A percentile compares a stretch with the other conserved stretches of the same genome.
phyloP scores from a whole-genome alignment of 1,284 basidiomycete genomes.

The Gomphus sp. region DNA sequence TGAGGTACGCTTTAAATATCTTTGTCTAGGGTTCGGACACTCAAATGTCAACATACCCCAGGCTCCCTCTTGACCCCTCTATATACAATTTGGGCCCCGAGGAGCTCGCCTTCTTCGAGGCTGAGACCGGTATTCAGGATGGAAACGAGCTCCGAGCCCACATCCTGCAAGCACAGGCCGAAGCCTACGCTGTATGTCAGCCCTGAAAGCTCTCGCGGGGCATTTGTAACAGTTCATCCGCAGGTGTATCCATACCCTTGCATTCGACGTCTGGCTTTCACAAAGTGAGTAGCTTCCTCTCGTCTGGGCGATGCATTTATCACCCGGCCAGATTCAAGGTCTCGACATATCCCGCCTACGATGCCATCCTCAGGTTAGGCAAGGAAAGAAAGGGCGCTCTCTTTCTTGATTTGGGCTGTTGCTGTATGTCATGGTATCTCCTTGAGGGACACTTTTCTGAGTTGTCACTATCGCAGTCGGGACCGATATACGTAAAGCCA shows the following conservation, averaged over 20 bases:
- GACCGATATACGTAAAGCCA: constrained; percentile 9
- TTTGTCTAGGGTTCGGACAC: too few relatives aligned
- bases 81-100: neutral
- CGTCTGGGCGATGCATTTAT: neutral
- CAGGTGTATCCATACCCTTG: constrained; percentile 8
- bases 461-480: neutral
- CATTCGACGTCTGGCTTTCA: constrained; percentile 5
- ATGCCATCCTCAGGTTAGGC: constrained; percentile 8
- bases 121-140: constrained; percentile 6
- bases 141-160: neutral
- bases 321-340: neutral
- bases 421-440: constrained; percentile 4
- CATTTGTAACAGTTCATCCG: neutral
- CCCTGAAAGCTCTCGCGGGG: too few relatives aligned
- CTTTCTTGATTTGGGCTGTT: constrained; percentile 12
- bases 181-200: constrained; percentile 4
- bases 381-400: constrained; percentile 6
- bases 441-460: neutral
- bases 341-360: constrained; percentile 5
- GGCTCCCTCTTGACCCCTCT: neutral
- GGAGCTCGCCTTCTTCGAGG: neutral
- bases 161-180: constrained; percentile 2
- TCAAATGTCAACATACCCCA: neutral
- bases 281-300: neutral
- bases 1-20: too few relatives aligned